Conservation (phyloP, 2,329 filamentous ascomycete species). For the Fusarium gaditjirri region DNA sequence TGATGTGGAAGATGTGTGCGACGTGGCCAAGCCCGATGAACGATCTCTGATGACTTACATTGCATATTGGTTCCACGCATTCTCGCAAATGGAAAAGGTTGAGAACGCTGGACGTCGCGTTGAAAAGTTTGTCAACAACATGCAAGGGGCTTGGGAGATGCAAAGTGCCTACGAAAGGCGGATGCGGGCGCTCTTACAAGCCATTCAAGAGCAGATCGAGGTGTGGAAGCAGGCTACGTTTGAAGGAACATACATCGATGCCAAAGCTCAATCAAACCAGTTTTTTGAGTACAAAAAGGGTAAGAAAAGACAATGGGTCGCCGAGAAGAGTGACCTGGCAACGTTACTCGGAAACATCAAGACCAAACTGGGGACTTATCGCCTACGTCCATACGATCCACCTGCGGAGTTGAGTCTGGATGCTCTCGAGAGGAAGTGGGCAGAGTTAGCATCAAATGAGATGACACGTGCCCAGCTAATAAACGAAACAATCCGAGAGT, state of each 20-base stretch:
- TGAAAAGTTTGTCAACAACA: slow-evolving; percentile 98
- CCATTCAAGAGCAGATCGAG: slow-evolving; percentile 78
- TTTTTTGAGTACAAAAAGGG: slow-evolving; percentile 92
- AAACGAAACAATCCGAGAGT: slow-evolving; percentile 98
- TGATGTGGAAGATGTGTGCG: slow-evolving; percentile 97
- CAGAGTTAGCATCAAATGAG: slow-evolving; percentile 81
- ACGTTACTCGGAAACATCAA: slow-evolving; percentile 97
- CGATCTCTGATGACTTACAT: slow-evolving; percentile 99
- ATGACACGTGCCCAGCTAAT: slow-evolving; percentile 91
- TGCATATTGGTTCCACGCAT: slow-evolving; percentile 99
- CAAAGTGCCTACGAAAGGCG: slow-evolving; percentile 94
- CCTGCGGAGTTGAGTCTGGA: slow-evolving; percentile 85
- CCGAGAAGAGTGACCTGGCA: slow-evolving; percentile 94
- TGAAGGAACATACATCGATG: slow-evolving; percentile 91
- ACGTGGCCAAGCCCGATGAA: slow-evolving; percentile 95
- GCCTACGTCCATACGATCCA: slow-evolving; percentile 89
- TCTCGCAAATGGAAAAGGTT: slow-evolving; percentile 98
- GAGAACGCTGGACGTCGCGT: slow-evolving; percentile 96
- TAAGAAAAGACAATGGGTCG: slow-evolving; percentile 94
- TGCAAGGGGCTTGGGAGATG: slow-evolving; percentile 99
- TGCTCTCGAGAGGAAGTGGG: slow-evolving; percentile 85
- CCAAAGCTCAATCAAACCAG: slow-evolving; percentile 83
- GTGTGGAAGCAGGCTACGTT: slow-evolving; percentile 84
- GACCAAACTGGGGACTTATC: slow-evolving; percentile 96
- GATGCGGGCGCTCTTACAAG: slow-evolving; percentile 82